phyloP scores from a whole-genome alignment of 352 stramenopile genomes.

The Phytophthora nicotianae region DNA sequence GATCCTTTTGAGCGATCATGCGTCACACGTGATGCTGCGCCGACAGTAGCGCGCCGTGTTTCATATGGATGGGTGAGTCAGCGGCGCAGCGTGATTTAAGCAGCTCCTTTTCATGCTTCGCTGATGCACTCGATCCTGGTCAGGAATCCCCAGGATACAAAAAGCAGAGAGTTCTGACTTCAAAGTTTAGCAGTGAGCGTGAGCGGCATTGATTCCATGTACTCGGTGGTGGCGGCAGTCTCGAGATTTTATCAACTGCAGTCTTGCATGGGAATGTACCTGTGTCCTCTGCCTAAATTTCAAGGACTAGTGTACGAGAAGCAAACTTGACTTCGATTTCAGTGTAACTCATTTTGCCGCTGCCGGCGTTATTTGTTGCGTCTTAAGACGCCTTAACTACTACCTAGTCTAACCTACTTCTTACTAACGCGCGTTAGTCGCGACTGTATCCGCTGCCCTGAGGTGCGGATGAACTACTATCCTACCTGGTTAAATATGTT shows the following conservation, averaged over 20 bases:
- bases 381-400: conserved; percentile 14
- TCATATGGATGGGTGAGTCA: conserved; percentile 18
- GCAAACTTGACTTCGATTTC: background rate
- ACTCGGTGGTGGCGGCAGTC: no score
- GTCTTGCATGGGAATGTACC: no score
- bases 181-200: no score
- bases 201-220: no score
- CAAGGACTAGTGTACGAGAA: background rate
- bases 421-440: conserved; percentile 29
- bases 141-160: background rate
- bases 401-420: conserved; percentile 28
- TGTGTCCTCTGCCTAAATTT: no score
- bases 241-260: no score
- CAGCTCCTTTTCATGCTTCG: conserved; percentile 21
- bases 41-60: conserved; percentile 9
- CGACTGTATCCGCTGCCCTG: conserved; percentile 30
- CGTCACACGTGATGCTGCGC: background rate
- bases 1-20: conserved; percentile 6
- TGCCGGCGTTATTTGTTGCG: conserved; percentile 5
- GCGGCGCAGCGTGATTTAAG: conserved; percentile 14
- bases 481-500: conserved; percentile 44
- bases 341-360: conserved; percentile 11
- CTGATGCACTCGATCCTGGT: background rate
- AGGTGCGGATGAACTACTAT: conserved; percentile 27
- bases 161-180: no score